Evolutionary conservation across 371 early-diverging fungal species (phyloP).

Genomic region (Mucor lusitanicus): DNA sequence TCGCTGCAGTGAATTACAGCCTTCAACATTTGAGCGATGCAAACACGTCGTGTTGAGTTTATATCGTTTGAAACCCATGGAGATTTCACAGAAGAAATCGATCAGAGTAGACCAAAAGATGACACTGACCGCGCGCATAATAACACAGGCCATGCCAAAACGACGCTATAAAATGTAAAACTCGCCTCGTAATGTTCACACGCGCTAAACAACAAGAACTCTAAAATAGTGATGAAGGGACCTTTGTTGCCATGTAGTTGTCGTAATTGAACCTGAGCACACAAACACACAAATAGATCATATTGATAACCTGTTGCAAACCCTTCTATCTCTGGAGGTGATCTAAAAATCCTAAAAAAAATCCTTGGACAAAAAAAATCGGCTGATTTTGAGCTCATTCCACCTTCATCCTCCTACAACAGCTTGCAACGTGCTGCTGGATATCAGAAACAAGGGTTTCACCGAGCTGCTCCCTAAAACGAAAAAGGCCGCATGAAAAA

Average conservation of each 20-base stretch:
- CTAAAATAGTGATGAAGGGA: not conserved
- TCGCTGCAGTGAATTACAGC: not conserved
- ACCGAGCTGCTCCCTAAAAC: slow-evolving; percentile 3
- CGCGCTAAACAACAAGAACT: not conserved
- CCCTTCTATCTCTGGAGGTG: slow-evolving; percentile 1
- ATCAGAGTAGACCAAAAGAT: not conserved
- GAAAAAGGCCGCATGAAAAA: slow-evolving; percentile 11
- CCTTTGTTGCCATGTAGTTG: not conserved
- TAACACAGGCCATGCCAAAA: not conserved
- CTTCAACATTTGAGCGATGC: not conserved
- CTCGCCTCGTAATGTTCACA: not conserved
- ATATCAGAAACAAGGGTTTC: slow-evolving; percentile 17
- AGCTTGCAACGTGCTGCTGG: not conserved
- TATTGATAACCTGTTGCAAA: not conserved
- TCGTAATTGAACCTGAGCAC: not conserved
- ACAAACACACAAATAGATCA: not conserved
- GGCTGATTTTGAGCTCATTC: slow-evolving; percentile 17
- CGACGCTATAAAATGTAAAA: not conserved
- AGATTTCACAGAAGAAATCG: not conserved
- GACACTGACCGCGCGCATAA: not conserved
- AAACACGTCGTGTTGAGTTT: not conserved
- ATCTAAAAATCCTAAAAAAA: not conserved
- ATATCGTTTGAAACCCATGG: not conserved
- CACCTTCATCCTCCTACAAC: not conserved
- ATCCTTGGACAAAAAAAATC: slow-evolving; percentile 10